Base-by-base conservation (phyloP, 371 early-diverging fungal genomes). In the Zopfochytrium polystomum region DNA sequence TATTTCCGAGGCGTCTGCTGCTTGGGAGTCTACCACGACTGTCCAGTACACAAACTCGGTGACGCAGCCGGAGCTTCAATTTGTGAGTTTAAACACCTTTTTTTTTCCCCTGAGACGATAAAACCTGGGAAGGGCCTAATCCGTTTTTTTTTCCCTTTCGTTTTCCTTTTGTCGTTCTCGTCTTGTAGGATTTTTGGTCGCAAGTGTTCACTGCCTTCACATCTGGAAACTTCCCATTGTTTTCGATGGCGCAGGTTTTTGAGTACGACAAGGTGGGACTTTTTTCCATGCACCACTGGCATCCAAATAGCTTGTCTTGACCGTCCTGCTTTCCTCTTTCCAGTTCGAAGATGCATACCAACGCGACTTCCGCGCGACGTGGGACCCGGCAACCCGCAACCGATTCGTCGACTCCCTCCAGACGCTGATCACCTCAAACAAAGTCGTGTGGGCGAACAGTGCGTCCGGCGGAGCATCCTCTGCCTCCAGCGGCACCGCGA, bases 191-290 rank as follows among this genome's bases (percentile, higher is more conserved):
- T n/a, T n/a, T n/a, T n/a, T 62, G 62, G 62, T 6, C 26, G 0
- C 22, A 30, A 11, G 20, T 62, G 26, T 23, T 67, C 27, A 45
- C 20, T n/a, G n/a, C n/a, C n/a, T n/a, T n/a, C 55, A 58, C 60
- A 29, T 33, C 33, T 29, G 53, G 42, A 15, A 6, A 20, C 26
- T 58, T 53, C 50, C 67, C 67, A 0, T 32, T 53, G 6, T 3
- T 62, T 25, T 50, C 53, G 26, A 63, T 52, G 2, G 62, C 51
- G 1, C 31, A 58, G 32, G 48, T 67, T 26, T 67, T 67, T 38
- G 67, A 67, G 18, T 57, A 42, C 34, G 55, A 33, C 9, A 62
- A n/a, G n/a, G n/a, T n/a, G n/a, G n/a, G n/a, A n/a, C n/a, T n/a
- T n/a, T n/a, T n/a, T n/a, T n/a, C n/a, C n/a, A n/a, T n/a, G n/a